Conservation (phyloP, 495 filamentous ascomycete species). For the Halenospora varia region DNA sequence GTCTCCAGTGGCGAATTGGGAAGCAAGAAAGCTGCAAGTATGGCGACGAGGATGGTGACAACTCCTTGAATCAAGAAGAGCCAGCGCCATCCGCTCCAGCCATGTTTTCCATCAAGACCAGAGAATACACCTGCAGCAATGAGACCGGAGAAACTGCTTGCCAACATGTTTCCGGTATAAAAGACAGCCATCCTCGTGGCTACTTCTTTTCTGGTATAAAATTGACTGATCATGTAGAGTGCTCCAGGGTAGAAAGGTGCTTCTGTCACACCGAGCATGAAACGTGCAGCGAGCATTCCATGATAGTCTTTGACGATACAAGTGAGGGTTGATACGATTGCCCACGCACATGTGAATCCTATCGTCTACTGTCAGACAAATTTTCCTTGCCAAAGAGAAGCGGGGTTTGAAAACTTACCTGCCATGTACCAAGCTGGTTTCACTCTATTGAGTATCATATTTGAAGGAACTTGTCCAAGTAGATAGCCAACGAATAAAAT, state of each 20-base stretch:
- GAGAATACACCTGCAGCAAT: conserved; percentile 38
- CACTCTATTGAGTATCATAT: conserved; percentile 48
- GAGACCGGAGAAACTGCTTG: conserved; percentile 53
- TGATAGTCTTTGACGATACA: too few relatives aligned
- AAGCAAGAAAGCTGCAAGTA: conserved; percentile 52
- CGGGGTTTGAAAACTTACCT: too few relatives aligned
- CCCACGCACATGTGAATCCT: too few relatives aligned
- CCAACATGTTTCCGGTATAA: conserved; percentile 31
- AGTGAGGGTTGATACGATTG: too few relatives aligned
- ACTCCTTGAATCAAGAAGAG: conserved; percentile 54
- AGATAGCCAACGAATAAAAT: conserved; percentile 36
- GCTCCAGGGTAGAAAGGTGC: conserved; percentile 36
- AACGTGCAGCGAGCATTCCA: conserved; percentile 59
- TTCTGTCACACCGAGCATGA: conserved; percentile 62
- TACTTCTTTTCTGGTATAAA: conserved; percentile 57
- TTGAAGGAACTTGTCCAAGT: conserved; percentile 53
- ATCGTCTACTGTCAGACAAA: too few relatives aligned
- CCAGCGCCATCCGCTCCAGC: conserved; percentile 46
- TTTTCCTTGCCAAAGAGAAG: too few relatives aligned
- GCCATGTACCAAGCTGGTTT: too few relatives aligned
- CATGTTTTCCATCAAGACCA: conserved; percentile 36
- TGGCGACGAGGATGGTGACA: conserved; percentile 38
- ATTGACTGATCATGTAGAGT: conserved; percentile 55
- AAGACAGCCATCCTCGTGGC: conserved; percentile 45
- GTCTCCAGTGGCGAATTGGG: conserved; percentile 78